Conservation (phyloP, 352 stramenopile genomes). For the Albugo laibachii region DNA sequence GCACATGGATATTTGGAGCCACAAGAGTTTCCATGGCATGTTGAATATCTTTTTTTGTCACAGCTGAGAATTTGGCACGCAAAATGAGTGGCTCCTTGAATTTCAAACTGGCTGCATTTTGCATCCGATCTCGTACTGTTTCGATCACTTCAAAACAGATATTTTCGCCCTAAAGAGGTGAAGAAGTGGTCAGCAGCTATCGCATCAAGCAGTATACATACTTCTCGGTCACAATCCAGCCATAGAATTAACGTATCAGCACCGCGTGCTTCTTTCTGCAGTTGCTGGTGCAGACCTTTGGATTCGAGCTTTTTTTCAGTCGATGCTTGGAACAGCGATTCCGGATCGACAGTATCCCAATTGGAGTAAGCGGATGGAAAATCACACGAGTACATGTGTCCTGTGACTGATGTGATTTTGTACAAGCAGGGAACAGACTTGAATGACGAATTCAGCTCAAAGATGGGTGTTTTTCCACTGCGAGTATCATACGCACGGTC, state of each 20-base stretch:
- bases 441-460: conserved; percentile 26
- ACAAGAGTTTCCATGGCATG: conserved; percentile 33
- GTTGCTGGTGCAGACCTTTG: conserved; percentile 10
- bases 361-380: conserved; percentile 48
- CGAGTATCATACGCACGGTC: conserved; percentile 7
- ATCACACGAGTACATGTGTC: conserved; percentile 64
- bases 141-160: conserved; percentile 86
- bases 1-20: conserved; percentile 31
- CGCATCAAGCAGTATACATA: neutral
- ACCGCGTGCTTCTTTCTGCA: conserved; percentile 22
- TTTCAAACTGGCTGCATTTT: neutral
- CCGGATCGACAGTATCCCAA: conserved; percentile 57
- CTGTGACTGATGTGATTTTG: conserved; percentile 44
- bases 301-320: conserved; percentile 29
- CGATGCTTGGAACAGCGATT: conserved; percentile 46
- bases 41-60: conserved; percentile 49
- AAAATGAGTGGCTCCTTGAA: conserved; percentile 24
- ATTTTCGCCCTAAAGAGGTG: conserved; percentile 39
- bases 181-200: neutral
- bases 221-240: conserved; percentile 83
- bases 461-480: conserved; percentile 22
- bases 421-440: conserved; percentile 12
- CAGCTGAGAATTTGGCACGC: conserved; percentile 61
- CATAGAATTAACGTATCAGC: conserved; percentile 60
- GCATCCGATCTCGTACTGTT: conserved; percentile 43